Base-by-base conservation (phyloP, 1,284 basidiomycete species). In the Irpex sp. region DNA sequence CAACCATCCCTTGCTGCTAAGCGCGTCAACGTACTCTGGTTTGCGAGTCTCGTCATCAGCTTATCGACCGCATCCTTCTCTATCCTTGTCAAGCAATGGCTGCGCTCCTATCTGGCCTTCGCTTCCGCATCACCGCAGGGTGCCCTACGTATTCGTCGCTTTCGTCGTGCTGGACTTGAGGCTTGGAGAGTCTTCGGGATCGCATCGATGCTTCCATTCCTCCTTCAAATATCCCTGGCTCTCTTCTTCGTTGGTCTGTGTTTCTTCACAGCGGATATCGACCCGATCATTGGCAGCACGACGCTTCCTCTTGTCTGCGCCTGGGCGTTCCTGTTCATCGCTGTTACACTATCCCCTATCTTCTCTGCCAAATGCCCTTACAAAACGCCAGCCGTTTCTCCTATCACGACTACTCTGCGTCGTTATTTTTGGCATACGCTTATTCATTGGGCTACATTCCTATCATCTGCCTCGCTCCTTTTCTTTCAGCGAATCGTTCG, bases 171-270 rank as follows among this genome's bases (percentile, higher is more conserved):
- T 0, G 62, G n/a, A 9, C 55, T 63, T 15, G 49, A 46, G 17
- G 37, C 15, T 5, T 63, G 62, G 62, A 59, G 56, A 13, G 62
- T 63, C 1, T 60, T 63, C 39, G 62, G 51, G 43, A 63, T 63
- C 51, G 62, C 51, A 8, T 49, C 49, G 7, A 17, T 49, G 15
- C 50, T 63, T 33, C 58, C 62, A 15, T 19, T 60, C 11, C 62
- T 63, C 5, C 49, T 63, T 13, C 58, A 63, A 31, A 5, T 63
- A 7, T 15, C 62, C 2, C 58, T 63, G 19, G 62, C 37, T 35
- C 58, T 63, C 15, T 63, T 63, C 58, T 56, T 63, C 37, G 19
- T 63, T 9, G 62, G 58, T 26, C 53, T 63, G n/a, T 60, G 58
- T 17, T 60, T 54, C 46, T 63, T 60, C 39, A 59, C 58, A 17